Evolutionary conservation across 306 rosid genomes (phyloP).

Genomic region (Castanopsis chinensis): DNA sequence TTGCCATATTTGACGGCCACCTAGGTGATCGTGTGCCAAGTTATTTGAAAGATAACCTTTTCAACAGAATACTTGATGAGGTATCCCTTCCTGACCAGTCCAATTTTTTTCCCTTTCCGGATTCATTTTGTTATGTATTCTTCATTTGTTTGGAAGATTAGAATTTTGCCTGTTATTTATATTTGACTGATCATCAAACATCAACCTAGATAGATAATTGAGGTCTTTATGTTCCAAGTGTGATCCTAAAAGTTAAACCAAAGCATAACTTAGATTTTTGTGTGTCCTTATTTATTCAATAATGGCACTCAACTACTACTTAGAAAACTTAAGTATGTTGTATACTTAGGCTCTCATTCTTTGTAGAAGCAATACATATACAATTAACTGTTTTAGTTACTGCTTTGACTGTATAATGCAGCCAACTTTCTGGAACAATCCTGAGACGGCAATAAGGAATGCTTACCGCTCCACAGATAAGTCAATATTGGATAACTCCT

Average conservation of each 20-base stretch:
- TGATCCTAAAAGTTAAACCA: not conserved
- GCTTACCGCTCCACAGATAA: conserved; percentile 16
- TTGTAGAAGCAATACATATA: not conserved
- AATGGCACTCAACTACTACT: not conserved
- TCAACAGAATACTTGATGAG: conserved; percentile 17
- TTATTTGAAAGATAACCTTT: conserved; percentile 11
- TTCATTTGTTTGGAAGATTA: not conserved
- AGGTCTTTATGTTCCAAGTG: not conserved
- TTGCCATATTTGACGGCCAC: conserved; percentile 22
- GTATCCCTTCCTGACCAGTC: not conserved
- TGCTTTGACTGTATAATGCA: not conserved
- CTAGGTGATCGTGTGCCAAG: conserved; percentile 12
- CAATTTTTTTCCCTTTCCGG: not conserved
- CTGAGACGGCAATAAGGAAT: conserved; percentile 1
- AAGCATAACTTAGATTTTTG: not conserved
- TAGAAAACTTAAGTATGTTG: not conserved
- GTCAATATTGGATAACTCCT: conserved; percentile 5
- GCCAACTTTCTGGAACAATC: conserved; percentile 11
- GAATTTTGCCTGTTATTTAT: not conserved
- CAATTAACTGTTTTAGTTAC: not conserved
- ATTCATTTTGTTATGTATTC: not conserved
- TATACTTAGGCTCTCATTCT: not conserved
- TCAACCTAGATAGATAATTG: not conserved
- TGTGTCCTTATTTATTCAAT: not conserved
- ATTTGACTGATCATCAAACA: not conserved